Percentiles rank a stretch among this genome's conserved stretches.
Evolutionary conservation across 306 rosid genomes (phyloP).

Genomic region (Begonia fuchsioides): DNA sequence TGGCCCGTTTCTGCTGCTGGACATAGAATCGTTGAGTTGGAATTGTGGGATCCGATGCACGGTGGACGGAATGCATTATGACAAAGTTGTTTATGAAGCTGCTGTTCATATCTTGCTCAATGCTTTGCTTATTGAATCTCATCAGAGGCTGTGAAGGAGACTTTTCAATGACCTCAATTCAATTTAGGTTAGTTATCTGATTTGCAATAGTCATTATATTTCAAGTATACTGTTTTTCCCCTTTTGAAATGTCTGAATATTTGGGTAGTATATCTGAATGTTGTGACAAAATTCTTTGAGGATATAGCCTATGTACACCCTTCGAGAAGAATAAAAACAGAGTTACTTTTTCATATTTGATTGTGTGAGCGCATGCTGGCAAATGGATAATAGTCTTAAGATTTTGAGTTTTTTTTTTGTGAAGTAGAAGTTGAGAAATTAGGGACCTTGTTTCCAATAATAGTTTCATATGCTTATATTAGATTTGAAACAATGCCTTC

Average conservation of each 20-base stretch:
- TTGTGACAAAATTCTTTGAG: not conserved
- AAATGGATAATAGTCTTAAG: too few species aligned
- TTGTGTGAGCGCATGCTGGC: too few species aligned
- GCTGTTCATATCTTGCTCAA: conserved; percentile 63
- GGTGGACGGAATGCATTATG: conserved; percentile 88
- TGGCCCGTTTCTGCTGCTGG: conserved; percentile 64
- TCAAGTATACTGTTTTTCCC: not conserved
- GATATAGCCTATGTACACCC: not conserved
- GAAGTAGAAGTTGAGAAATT: too few species aligned
- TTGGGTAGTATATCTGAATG: not conserved
- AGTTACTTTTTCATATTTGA: too few species aligned
- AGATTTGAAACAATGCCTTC: too few species aligned
- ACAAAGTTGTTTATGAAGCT: conserved; percentile 65
- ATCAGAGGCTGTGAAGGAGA: conserved; percentile 64
- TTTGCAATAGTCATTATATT: conserved; percentile 3
- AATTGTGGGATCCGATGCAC: conserved; percentile 85
- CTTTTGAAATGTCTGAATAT: not conserved
- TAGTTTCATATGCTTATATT: too few species aligned
- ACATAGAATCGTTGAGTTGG: conserved; percentile 75
- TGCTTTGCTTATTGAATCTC: conserved; percentile 88
- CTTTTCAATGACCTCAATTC: conserved; percentile 2
- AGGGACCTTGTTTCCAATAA: too few species aligned
- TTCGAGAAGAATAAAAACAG: too few species aligned
- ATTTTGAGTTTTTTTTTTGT: too few species aligned
- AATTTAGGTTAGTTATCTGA: not conserved